Base-by-base conservation (phyloP, 176 grass and related monocot genomes). In the Eremochloa ophiuroides region DNA sequence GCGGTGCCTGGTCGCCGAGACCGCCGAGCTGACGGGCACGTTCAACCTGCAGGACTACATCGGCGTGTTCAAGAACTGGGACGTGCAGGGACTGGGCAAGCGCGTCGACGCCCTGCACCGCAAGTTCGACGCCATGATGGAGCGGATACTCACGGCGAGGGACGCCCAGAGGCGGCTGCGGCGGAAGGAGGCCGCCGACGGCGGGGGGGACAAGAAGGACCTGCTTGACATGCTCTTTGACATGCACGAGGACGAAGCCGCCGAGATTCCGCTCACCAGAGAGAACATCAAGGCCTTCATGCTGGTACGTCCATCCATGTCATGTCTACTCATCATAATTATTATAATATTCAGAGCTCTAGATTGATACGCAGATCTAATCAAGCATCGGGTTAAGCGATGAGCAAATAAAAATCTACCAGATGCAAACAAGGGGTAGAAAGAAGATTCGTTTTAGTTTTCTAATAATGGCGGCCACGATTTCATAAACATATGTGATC, bases 31-130 rank as follows among this genome's bases (percentile, higher is more conserved):
- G 73, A 79, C 72, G 0, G 89, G 93, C 20, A 71, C 73, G 12
- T 94, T 94, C 72, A 85, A 94, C 84, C 47, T 92, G 41, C 82
- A 85, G 73, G 93, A 94, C 56, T 92, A 92, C 77, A 87, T 94
- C 63, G 73, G 78, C 39, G 34, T 46, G 11, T 88, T 87, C 89
- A 79, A 51, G 69, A 41, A 80, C 41, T 92, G 89, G 89, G 93
- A 94, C 76, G 79, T 92, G 77, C 93, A 94, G 62, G 93, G 93
- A 0, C 73, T 94, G 38, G 74, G 80, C 8, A 86, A 61, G 76
- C 90, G 89, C 66, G 23, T 92, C 16, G 72, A 87, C 27, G 81
- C 25, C 0, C 84, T 89, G 77, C 87, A 87, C 73, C 69, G 53
- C 10, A 91, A 64, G 56, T 94, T 94, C 26, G 93, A 94, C 76